phyloP scores from a whole-genome alignment of 495 filamentous ascomycete species.

The Aspergillus sparsus region DNA sequence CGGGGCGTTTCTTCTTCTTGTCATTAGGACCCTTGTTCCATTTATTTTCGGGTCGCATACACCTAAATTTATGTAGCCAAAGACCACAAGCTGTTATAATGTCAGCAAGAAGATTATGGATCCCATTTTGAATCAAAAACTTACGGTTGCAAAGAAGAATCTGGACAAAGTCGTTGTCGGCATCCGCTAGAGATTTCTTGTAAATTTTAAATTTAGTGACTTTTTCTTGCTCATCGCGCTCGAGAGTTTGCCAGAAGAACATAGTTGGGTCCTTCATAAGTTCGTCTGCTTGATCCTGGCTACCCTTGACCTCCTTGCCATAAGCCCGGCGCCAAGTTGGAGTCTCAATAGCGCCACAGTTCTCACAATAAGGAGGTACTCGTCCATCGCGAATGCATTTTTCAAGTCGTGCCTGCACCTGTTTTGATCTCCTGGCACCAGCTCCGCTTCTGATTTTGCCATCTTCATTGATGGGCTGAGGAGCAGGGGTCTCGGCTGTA shows the following conservation, averaged over 20 bases:
- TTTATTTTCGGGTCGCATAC: conserved; percentile 76
- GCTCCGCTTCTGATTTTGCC: conserved; percentile 40
- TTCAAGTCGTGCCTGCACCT: conserved; percentile 56
- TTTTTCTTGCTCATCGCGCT: conserved; percentile 59
- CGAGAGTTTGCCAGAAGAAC: conserved; percentile 61
- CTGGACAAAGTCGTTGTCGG: conserved; percentile 64
- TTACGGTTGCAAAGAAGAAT: conserved; percentile 86
- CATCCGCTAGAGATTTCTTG: conserved; percentile 73
- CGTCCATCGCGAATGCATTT: conserved; percentile 67
- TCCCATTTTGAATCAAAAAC: conserved; percentile 30
- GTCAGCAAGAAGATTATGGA: conserved; percentile 26
- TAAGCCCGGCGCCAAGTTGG: conserved; percentile 93
- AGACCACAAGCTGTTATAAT: conserved; percentile 72
- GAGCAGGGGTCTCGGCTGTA: conserved; percentile 37
- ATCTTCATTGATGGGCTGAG: conserved; percentile 27
- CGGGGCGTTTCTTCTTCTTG: conserved; percentile 48
- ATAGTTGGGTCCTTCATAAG: conserved; percentile 67
- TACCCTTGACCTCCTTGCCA: conserved; percentile 64
- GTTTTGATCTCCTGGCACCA: conserved; percentile 39
- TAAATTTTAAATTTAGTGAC: conserved; percentile 65
- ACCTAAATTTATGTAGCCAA: conserved; percentile 85
- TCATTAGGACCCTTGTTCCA: conserved; percentile 62
- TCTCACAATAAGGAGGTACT: conserved; percentile 81
- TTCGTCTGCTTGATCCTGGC: conserved; percentile 61
- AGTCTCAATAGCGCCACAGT: conserved; percentile 93